Evolutionary conservation across 108 stramenopile genomes (phyloP), one percentile per base, ranked within the genome.

Genomic region (Skeletonema marinoi): DNA sequence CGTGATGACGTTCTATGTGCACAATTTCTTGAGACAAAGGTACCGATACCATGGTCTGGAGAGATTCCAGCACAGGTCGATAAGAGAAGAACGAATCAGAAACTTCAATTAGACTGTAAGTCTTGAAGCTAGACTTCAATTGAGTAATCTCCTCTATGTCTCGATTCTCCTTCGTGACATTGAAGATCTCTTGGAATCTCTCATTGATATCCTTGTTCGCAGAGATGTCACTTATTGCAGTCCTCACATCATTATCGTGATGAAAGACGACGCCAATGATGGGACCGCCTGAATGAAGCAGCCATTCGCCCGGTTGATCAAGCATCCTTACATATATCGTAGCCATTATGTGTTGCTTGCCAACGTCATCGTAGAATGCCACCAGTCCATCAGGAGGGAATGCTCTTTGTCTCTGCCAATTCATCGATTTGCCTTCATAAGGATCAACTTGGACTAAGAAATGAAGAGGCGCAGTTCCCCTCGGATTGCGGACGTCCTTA

Each of bases 1-100:
- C 62, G 21, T 14, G 30, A 32, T 65, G 46, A 13, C 42, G 33
- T 4, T 25, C 16, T 12, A 67, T n/a, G 17, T 12, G 16, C 6
- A 76, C 66, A 29, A 86, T 33, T 32, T 86, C 85, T 36, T 72
- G 30, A 6, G 51, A 64, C 29, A 84, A 78, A 31, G 83, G 80
- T 33, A 87, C 46, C 9, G 65, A 66, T 41, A 51, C 60, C 80
- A 78, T 78, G 8, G 36, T 29, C 65, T 84, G 80, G 51, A 87
- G 71, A 13, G 83, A 65, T 17, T 68, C 67, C 35, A 88, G 70
- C 32, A 85, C 70, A 56, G 87, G 78, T 6, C 74, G 56, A 54
- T 85, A 88, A 7, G 84, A 54, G 39, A 85, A 88, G 67, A 88
- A 88, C 0, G 87, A 88, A 3, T 71, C 71, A n/a, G 87, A 88